Evolutionary conservation across 179 eudicot species (phyloP).

Genomic region (Beta lomatogona): DNA sequence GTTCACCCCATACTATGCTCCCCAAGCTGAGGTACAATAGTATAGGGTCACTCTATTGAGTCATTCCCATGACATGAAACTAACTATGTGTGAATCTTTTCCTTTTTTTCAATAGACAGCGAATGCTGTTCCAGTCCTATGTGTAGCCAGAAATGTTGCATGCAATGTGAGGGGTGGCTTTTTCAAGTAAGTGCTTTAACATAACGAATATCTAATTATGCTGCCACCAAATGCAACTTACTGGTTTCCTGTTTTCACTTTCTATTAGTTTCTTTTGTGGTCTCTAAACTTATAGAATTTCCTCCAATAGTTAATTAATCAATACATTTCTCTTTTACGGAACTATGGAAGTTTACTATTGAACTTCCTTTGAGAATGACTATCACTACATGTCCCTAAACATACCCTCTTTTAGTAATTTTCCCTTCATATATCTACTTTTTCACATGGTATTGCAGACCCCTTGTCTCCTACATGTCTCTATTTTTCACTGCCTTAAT

Average conservation of each 20-base stretch:
- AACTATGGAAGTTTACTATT: too few species aligned
- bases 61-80: neutral
- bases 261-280: neutral
- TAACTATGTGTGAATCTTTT: constrained; percentile 22
- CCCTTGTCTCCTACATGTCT: too few species aligned
- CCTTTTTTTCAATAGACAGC: constrained; percentile 52
- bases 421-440: too few species aligned
- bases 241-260: neutral
- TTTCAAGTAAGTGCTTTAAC: constrained; percentile 63
- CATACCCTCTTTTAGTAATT: too few species aligned
- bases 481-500: too few species aligned
- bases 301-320: too few species aligned
- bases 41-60: neutral
- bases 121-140: constrained; percentile 89
- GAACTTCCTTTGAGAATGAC: too few species aligned
- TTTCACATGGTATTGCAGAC: too few species aligned
- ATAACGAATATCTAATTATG: neutral
- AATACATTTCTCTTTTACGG: too few species aligned
- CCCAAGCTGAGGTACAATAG: constrained; percentile 84
- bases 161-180: constrained; percentile 97
- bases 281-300: neutral
- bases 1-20: constrained; percentile 93
- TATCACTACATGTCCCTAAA: too few species aligned
- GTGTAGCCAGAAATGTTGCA: constrained; percentile 96
- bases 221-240: neutral